Evolutionary conservation across 1,284 basidiomycete genomes (phyloP), one percentile per base, ranked within the genome.

Genomic region (Rhizoctonia solani): DNA sequence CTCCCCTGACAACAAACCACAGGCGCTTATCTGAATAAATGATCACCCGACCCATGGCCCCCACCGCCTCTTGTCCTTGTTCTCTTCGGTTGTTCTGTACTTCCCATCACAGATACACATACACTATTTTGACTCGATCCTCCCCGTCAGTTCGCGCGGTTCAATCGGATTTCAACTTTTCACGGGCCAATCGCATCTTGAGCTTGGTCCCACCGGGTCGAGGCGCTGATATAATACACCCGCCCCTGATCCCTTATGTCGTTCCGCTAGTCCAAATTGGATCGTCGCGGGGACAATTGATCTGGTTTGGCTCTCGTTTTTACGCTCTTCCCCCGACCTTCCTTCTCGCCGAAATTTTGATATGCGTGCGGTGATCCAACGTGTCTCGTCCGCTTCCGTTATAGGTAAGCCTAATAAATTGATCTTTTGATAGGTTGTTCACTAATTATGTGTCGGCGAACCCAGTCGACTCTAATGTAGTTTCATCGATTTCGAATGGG

Each of bases 401-500:
- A 79, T 83, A 67, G 89, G 90, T 88, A 74, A 74, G 72, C 58
- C 49, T 37, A 27, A 19, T 37, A 16, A 42, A 27, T 68, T 59
- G 11, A 30, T 56, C 63, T 29, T 56, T 41, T 42, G 49, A 34
- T 65, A 47, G 67, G 44, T 63, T n/a, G 47, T 53, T 16, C 27
- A 30, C 50, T 50, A 65, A 34, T 52, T 34, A 27, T 52, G 6
- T 16, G 49, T 19, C 14, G 42, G 21, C 2, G 9, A 13, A 67
- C 30, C 21, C 74, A 92, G 91, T 92, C 59, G 84, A 92, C 71
- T 82, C 80, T 69, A 81, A 86, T 71, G 78, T 85, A 25, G 85
- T 96, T 69, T 92, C 92, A 5, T 83, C 85, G 32, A 95, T 95
- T 71, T 87, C 87, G 11, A 81, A 82, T 71, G 94, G 93, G 1